phyloP scores from a whole-genome alignment of 23 red algal species.

The Gracilaria domingensis region DNA sequence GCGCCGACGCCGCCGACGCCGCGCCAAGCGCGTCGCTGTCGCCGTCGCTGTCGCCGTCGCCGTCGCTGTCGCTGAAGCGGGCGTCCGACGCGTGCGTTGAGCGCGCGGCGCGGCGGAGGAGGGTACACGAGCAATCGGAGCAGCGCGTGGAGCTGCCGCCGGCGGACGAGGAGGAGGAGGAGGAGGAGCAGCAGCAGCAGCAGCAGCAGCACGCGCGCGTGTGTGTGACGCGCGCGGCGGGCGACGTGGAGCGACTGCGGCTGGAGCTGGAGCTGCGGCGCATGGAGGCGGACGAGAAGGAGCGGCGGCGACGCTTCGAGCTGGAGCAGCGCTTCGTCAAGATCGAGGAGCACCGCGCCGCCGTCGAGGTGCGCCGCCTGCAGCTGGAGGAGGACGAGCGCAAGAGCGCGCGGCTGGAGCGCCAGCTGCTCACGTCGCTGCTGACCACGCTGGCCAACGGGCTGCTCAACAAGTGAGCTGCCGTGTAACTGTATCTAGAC shows the following conservation, averaged over 20 bases:
- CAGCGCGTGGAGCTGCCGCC: neutral
- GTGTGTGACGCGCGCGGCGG: neutral
- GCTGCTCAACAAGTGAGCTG: neutral
- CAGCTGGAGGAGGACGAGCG: neutral
- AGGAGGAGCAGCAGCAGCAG: neutral
- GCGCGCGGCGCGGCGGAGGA: neutral
- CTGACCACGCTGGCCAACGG: neutral
- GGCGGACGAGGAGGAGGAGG: neutral
- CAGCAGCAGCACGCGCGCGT: neutral
- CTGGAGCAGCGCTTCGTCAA: neutral
- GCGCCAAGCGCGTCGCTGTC: neutral
- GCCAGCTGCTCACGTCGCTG: neutral
- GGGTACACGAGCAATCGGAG: neutral
- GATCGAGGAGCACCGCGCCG: neutral
- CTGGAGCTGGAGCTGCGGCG: conserved; percentile 21
- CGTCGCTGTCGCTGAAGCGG: neutral
- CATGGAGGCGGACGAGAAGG: neutral
- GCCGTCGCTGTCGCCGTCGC: neutral
- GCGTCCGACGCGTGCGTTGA: neutral
- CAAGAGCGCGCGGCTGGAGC: neutral
- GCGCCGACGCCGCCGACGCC: no score
- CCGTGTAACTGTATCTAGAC: neutral
- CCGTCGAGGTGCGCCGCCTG: neutral
- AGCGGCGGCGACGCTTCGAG: conserved; percentile 3
- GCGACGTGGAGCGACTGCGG: neutral